Evolutionary conservation across 805 yeast species (phyloP).

Genomic region (Lipomyces lipofer): DNA sequence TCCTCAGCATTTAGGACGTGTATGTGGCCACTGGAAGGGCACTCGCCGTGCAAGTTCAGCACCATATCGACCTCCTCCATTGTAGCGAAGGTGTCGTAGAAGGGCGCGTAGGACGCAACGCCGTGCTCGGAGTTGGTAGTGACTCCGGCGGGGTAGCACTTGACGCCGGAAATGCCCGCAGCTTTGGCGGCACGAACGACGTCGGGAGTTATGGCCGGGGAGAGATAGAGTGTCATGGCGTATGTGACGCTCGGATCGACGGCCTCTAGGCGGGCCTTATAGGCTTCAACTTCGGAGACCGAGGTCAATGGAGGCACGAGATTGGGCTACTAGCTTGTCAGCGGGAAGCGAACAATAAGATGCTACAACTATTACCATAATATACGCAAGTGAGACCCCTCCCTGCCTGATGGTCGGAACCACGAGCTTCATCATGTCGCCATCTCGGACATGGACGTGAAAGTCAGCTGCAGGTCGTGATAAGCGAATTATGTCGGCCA

Average conservation of each 20-base stretch:
- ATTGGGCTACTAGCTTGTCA: constrained; percentile 61
- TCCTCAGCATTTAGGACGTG: constrained; percentile 95
- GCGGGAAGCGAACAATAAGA: not conserved
- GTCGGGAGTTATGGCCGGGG: constrained; percentile 80
- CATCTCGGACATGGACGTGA: constrained; percentile 96
- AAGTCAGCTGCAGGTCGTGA: constrained; percentile 66
- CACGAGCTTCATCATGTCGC: constrained; percentile 85
- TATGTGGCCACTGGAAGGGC: constrained; percentile 75
- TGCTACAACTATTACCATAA: constrained; percentile 53
- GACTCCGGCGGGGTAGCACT: constrained; percentile 98
- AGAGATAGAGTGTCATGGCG: constrained; percentile 85
- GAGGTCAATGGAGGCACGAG: constrained; percentile 88
- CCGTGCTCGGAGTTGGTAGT: constrained; percentile 95
- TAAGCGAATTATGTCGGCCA: constrained; percentile 13
- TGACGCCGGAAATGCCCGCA: constrained; percentile 73
- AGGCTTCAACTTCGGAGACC: constrained; percentile 66
- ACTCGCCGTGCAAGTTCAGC: constrained; percentile 92
- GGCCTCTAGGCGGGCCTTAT: constrained; percentile 61
- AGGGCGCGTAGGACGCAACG: constrained; percentile 84
- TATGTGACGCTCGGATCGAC: constrained; percentile 83
- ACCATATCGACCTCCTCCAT: constrained; percentile 79
- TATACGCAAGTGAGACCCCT: constrained; percentile 85
- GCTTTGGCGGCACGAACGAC: constrained; percentile 76
- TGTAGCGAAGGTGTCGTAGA: constrained; percentile 86
- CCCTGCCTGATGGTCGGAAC: constrained; percentile 90